These are phyloP conservation scores for Hypoxylon sp. DNA, from an alignment of 2,329 filamentous ascomycete species.

Conservation along the genomic window DNA sequence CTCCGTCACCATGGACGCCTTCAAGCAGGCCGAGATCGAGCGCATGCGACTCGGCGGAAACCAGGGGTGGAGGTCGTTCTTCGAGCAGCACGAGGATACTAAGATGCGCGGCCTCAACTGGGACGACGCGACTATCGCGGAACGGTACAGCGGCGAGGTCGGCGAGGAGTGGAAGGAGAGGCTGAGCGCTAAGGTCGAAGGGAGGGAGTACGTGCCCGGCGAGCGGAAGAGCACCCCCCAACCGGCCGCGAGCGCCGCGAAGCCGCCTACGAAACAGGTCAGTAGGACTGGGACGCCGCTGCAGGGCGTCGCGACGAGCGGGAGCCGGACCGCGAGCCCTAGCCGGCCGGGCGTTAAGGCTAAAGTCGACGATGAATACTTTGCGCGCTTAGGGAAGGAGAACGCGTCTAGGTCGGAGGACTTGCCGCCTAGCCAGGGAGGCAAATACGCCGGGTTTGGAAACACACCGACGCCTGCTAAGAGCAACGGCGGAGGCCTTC, in stretches of 20 bases:
- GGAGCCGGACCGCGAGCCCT: slow-evolving; percentile 60
- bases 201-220: slow-evolving; percentile 84
- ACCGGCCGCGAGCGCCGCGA: slow-evolving; percentile 54
- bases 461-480: slow-evolving; percentile 74
- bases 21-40: slow-evolving; percentile 92
- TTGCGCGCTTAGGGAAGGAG: slow-evolving; percentile 84
- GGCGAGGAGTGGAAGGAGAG: slow-evolving; percentile 97
- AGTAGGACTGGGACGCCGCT: slow-evolving; percentile 59
- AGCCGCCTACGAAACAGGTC: slow-evolving; percentile 54
- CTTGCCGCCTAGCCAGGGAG: slow-evolving; percentile 89
- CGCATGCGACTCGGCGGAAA: slow-evolving; percentile 96
- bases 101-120: slow-evolving; percentile 78
- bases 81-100: slow-evolving; percentile 78
- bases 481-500: slow-evolving; percentile 64
- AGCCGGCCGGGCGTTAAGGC: slow-evolving; percentile 62
- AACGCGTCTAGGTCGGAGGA: slow-evolving; percentile 83
- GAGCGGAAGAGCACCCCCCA: slow-evolving; percentile 67
- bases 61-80: slow-evolving; percentile 87
- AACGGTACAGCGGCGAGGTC: slow-evolving; percentile 89
- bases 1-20: slow-evolving; percentile 98
- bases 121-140: slow-evolving; percentile 90
- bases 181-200: slow-evolving; percentile 88
- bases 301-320: slow-evolving; percentile 55
- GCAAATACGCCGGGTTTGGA: slow-evolving; percentile 93
- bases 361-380: slow-evolving; percentile 88